Evolutionary conservation across 116 monocot species (phyloP).

Genomic region (Cymodocea nodosa): DNA sequence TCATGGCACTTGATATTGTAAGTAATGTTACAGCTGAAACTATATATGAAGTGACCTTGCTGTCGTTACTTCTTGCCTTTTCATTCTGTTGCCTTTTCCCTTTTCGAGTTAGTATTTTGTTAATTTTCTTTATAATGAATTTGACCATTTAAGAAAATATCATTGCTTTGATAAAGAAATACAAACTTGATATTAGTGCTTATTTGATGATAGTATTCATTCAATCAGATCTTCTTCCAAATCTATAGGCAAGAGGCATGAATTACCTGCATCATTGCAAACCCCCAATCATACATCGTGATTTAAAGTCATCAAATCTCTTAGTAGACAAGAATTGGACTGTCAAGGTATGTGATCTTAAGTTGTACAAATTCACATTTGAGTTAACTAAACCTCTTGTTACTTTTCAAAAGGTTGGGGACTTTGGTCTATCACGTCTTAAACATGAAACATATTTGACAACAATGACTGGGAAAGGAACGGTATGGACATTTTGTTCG

Average conservation of each 20-base stretch:
- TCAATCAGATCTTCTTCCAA: background rate
- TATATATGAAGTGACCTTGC: too few species aligned
- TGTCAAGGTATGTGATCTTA: constrained; percentile 53
- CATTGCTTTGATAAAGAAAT: too few species aligned
- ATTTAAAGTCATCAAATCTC: constrained; percentile 93
- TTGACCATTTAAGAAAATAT: too few species aligned
- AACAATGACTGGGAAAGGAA: constrained; percentile 86
- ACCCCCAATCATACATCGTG: constrained; percentile 88
- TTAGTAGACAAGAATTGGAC: constrained; percentile 98
- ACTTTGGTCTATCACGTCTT: constrained; percentile 90
- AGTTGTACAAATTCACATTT: background rate
- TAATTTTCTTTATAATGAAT: too few species aligned
- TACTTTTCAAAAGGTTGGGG: constrained; percentile 66
- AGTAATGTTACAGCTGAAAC: constrained; percentile 9
- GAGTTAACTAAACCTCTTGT: background rate
- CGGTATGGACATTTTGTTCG: constrained; percentile 24
- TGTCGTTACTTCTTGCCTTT: too few species aligned
- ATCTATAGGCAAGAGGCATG: constrained; percentile 74
- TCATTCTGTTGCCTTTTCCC: too few species aligned
- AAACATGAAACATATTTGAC: constrained; percentile 78
- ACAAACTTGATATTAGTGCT: too few species aligned
- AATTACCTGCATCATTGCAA: constrained; percentile 96
- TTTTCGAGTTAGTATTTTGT: too few species aligned
- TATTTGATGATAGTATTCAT: background rate
- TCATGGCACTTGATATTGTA: constrained; percentile 98